Percentiles rank a stretch among this genome's conserved stretches.
Evolutionary conservation across 345 rosid genomes (phyloP).

Genomic region (Bruguiera gymnorhiza): DNA sequence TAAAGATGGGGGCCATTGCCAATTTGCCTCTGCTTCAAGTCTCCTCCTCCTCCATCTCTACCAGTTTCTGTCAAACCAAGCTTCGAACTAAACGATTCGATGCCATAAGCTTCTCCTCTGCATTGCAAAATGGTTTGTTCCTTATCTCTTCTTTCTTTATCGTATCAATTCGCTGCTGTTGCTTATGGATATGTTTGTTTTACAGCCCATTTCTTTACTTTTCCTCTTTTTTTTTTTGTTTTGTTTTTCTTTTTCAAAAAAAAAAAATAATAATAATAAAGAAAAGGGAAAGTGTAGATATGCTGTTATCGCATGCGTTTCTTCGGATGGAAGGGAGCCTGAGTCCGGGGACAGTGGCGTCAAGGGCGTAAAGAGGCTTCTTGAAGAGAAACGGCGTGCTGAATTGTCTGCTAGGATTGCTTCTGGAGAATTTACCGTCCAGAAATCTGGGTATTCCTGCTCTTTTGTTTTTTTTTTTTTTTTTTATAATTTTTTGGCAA

Average conservation of each 20-base stretch:
- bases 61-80: constrained; percentile 3
- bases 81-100: constrained; percentile 2
- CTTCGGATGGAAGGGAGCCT: constrained; percentile 63
- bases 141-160: not conserved
- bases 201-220: not conserved
- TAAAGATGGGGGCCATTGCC: constrained; percentile 16
- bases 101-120: constrained; percentile 9
- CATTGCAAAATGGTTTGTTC: constrained; percentile 2
- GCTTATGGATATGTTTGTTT: not conserved
- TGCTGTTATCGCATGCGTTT: constrained; percentile 31
- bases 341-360: constrained; percentile 35
- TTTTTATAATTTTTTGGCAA: not conserved
- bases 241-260: not conserved
- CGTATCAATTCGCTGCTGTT: not conserved
- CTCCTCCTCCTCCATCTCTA: constrained; percentile 19
- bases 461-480: not conserved
- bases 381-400: constrained; percentile 67
- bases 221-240: not conserved
- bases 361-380: constrained; percentile 43
- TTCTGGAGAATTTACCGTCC: constrained; percentile 78
- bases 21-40: constrained; percentile 28
- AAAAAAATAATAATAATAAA: not conserved
- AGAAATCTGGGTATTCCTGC: constrained; percentile 47
- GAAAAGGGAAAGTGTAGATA: constrained; percentile 22
- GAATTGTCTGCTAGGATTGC: constrained; percentile 76